phyloP scores from a whole-genome alignment of 768 basidiomycete species.

The Agaricus blazei region DNA sequence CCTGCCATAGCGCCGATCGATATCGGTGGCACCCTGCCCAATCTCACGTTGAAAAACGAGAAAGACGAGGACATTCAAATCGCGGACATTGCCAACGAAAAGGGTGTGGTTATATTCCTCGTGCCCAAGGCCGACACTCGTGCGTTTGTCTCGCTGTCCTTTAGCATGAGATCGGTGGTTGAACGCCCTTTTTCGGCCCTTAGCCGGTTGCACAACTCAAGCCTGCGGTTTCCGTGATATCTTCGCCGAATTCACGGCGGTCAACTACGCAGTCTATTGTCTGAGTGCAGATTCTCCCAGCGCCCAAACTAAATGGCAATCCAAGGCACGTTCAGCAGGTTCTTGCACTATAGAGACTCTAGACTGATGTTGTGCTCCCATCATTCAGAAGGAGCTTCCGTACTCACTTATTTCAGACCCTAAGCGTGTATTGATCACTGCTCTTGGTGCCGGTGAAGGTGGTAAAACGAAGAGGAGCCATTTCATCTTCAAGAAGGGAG shows the following conservation, averaged over 20 bases:
- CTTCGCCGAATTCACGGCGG: conserved; percentile 67
- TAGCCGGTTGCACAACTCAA: conserved; percentile 89
- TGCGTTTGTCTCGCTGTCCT: conserved; percentile 20
- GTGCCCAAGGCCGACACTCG: conserved; percentile 85
- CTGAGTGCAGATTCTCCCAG: conserved; percentile 73
- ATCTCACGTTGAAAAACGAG: conserved; percentile 77
- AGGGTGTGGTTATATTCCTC: conserved; percentile 77
- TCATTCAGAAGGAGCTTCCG: conserved; percentile 68
- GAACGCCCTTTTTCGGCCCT: not conserved
- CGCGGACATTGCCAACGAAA: conserved; percentile 53
- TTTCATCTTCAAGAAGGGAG: conserved; percentile 90
- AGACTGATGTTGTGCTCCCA: not conserved
- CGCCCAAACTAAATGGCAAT: conserved; percentile 81
- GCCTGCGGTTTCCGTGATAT: conserved; percentile 89
- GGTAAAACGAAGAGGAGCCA: conserved; percentile 89
- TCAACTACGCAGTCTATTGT: conserved; percentile 76
- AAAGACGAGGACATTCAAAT: conserved; percentile 76
- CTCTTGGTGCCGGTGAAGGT: conserved; percentile 74
- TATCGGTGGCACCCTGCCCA: conserved; percentile 72
- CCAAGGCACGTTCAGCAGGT: conserved; percentile 49
- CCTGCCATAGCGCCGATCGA: conserved; percentile 39
- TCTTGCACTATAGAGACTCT: not conserved
- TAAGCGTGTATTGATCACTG: conserved; percentile 71
- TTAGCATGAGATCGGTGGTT: conserved; percentile 18
- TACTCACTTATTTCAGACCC: conserved; percentile 89